These are phyloP conservation scores for Bremia lactucae DNA, from an alignment of 352 stramenopile genomes.

Conservation along the genomic window DNA sequence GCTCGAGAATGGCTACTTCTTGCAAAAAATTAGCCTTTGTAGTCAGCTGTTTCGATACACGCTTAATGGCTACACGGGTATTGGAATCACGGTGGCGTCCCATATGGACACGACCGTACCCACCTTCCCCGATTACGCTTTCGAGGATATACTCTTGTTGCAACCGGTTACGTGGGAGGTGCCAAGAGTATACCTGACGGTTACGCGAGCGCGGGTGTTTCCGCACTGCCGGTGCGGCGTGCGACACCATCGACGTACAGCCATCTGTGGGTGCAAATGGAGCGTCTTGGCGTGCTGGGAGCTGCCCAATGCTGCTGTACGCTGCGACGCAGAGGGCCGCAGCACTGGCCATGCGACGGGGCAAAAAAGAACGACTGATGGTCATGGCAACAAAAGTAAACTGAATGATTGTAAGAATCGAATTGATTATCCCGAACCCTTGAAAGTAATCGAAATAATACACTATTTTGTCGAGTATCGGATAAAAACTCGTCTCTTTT, in stretches of 20 bases:
- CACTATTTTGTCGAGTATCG: too few relatives aligned
- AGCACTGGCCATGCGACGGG: constrained; percentile 14
- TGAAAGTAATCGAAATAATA: too few relatives aligned
- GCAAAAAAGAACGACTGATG: too few relatives aligned
- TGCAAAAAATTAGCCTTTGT: constrained; percentile 40
- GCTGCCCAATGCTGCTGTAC: constrained; percentile 2
- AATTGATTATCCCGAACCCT: too few relatives aligned
- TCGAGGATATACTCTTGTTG: constrained; percentile 37
- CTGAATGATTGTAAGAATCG: too few relatives aligned
- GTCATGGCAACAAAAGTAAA: too few relatives aligned
- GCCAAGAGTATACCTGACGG: constrained; percentile 8
- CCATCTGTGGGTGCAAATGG: neutral
- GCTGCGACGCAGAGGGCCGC: constrained; percentile 12
- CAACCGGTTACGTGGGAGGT: constrained; percentile 11
- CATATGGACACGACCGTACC: constrained; percentile 34
- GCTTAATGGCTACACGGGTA: constrained; percentile 44
- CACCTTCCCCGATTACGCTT: constrained; percentile 37
- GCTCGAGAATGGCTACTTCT: constrained; percentile 37
- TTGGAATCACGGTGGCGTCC: constrained; percentile 34
- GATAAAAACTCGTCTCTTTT: too few relatives aligned
- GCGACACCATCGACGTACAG: constrained; percentile 6
- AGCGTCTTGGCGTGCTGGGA: constrained; percentile 10
- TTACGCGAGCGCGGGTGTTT: constrained; percentile 4
- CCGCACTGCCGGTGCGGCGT: constrained; percentile 2
- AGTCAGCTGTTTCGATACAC: constrained; percentile 34